Conservation (phyloP, 164 flowering plant genomes). For the grape (Vitis vinifera) region ASM3070453v1 NC_081805.1:7118501-7119000, state of each 20-base stretch:
- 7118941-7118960: too few species aligned
- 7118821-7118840: too few species aligned
- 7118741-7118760: too few species aligned
- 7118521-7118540: not conserved
- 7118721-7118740: conserved; percentile 36
- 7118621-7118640: conserved; percentile 96
- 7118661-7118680: conserved; percentile 78
- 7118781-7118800: not conserved
- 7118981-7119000: too few species aligned
- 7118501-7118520: not conserved
- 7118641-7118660: conserved; percentile 75
- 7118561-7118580: conserved; percentile 94
- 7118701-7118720: conserved; percentile 95
- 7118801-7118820: too few species aligned
- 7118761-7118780: not conserved
- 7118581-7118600: conserved; percentile 96
- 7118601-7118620: conserved; percentile 94
- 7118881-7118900: too few species aligned
- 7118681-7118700: conserved; percentile 73
- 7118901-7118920: too few species aligned
- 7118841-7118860: too few species aligned
- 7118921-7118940: too few species aligned
- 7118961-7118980: too few species aligned
- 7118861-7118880: too few species aligned
- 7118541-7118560: conserved; percentile 28